Base-by-base conservation (phyloP, 371 early-diverging fungal species). In the Saksenaea vasiformis region DNA sequence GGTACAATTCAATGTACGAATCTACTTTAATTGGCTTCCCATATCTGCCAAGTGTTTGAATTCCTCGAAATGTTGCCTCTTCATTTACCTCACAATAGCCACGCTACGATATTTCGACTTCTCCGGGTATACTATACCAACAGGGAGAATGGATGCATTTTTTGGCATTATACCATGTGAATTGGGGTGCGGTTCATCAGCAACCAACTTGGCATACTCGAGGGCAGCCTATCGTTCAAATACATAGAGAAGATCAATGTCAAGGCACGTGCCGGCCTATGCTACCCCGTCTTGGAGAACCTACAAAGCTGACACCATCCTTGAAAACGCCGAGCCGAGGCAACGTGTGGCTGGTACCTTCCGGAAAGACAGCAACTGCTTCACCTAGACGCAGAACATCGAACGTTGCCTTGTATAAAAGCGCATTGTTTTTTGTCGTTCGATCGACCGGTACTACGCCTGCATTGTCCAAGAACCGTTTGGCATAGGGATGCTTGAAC, bases 391-490 rank as follows among this genome's bases (percentile, higher is more conserved):
- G 74, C 34, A 86, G 59, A 0, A 78, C 80, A 31, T 82, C 74
- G 57, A 79, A 78, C 1, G 87, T 86, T 0, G 77, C 59, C 17
- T 74, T 66, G 64, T 84, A 86, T 11, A 86, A 51, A 13, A 64
- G 58, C 0, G 78, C 60, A 62, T 86, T 86, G 58, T 85, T 82
- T 59, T 82, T 83, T 27, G 81, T 79, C 15, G 68, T 79, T 56
- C 87, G 74, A 56, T 86, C 87, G 5, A 86, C 87, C 3, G 87
- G 85, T 0, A 86, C 78, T 2, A 79, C 87, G 22, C 87, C 87
- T 64, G 74, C 68, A 51, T 76, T 74, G 10, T 61, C 60, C 28
- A 86, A 58, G 39, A 86, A 78, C 2, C 64, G 3, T 17, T 66
- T 68, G 7, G 77, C 77, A 47, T 70, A 60, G 3, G 79, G 77